Base-by-base conservation (phyloP, 768 basidiomycete species). In the Roridomyces roridus region DNA sequence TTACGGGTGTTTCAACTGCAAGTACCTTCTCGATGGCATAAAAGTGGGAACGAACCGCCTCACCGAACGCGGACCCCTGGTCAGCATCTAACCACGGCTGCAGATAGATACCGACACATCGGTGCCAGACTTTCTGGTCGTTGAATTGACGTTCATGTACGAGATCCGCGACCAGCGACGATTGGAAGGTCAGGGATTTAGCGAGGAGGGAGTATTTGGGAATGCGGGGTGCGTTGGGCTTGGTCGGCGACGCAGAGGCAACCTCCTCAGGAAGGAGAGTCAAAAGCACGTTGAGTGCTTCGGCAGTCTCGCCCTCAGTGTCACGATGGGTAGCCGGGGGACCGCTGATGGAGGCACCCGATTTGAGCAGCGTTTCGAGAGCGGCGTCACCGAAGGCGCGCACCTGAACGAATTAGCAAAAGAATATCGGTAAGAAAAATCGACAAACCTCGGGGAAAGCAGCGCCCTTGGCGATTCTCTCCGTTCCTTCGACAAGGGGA, bases 311-410 rank as follows among this genome's bases (percentile, higher is more conserved):
- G 6, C 78, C 76, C 37, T 80, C 80, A 55, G 92, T 69, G 68
- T 96, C 87, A 52, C 94, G 88, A 51, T 80, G 81, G 21, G 83
- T 74, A n/a, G 85, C 80, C 34, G 89, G 88, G 18, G 85, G 84
- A 18, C 85, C 89, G 48, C 78, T 77, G 14, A 86, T 82, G 26
- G 92, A 92, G 34, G 94, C 94, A 46, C 94, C 94, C 42, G 95
- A 85, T 64, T 89, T 90, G 57, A 85, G 72, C 50, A 98, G 80
- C 21, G 94, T 94, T 50, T 86, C 79, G 28, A 94, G 79, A 7
- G 96, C 92, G 6, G 89, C 79, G 66, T 90, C 86, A 51, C 85
- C 95, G 71, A 97, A 98, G n/a, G 92, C 93, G 55, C 95, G 91
- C 65, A 97, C 89, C 88, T 89, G 52, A 7, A 49, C n/a, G 51